These are phyloP conservation scores for Isabelozyma gotoi DNA, from an alignment of 805 yeast species.

Conservation along the genomic window DNA sequence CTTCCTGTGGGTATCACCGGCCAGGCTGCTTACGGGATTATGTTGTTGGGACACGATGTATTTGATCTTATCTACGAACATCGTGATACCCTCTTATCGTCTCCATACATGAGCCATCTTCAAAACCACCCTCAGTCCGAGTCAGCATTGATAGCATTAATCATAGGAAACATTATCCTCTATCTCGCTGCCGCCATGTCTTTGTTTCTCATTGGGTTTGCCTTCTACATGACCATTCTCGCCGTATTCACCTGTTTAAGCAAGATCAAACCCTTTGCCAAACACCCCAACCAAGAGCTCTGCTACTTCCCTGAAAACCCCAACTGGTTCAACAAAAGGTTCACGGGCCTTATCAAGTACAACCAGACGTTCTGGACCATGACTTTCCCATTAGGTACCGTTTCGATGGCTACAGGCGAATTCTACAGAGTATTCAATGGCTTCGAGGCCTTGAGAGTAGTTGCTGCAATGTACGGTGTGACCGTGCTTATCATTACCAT, in stretches of 20 bases:
- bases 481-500: slow-evolving; percentile 45
- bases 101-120: slow-evolving; percentile 20
- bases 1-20: slow-evolving; percentile 84
- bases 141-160: neutral
- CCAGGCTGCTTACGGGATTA: slow-evolving; percentile 73
- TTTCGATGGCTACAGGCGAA: slow-evolving; percentile 59
- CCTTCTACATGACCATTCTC: slow-evolving; percentile 48
- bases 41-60: slow-evolving; percentile 51
- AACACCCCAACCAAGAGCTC: slow-evolving; percentile 19
- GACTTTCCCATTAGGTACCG: slow-evolving; percentile 86
- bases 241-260: slow-evolving; percentile 41
- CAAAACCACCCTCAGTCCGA: slow-evolving; percentile 6
- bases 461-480: slow-evolving; percentile 61
- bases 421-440: slow-evolving; percentile 46
- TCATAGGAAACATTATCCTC: slow-evolving; percentile 10
- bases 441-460: slow-evolving; percentile 57
- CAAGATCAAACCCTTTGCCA: slow-evolving; percentile 39
- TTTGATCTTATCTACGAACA: slow-evolving; percentile 17
- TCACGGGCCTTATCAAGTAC: slow-evolving; percentile 18
- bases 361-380: slow-evolving; percentile 62
- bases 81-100: slow-evolving; percentile 7
- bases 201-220: slow-evolving; percentile 50
- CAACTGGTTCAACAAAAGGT: slow-evolving; percentile 9
- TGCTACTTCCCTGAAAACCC: slow-evolving; percentile 14
- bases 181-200: slow-evolving; percentile 33